phyloP scores from a whole-genome alignment of 768 basidiomycete genomes.

The Astraeus odoratus region DNA sequence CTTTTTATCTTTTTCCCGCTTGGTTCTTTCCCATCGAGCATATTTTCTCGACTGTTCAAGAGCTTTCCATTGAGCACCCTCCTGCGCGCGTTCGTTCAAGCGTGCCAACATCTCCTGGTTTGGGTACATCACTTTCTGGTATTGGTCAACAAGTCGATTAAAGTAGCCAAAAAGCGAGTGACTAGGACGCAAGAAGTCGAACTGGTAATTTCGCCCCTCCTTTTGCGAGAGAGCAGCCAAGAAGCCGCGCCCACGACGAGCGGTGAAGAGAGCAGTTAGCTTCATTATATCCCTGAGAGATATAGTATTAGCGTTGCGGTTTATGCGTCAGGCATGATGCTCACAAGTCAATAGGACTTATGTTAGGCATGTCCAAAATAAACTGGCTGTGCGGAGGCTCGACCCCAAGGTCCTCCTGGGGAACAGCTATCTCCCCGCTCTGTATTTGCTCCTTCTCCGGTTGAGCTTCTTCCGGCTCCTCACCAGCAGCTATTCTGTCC shows the following conservation, averaged over 20 bases:
- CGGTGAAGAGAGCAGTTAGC: slow-evolving; percentile 92
- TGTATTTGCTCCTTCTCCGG: slow-evolving; percentile 38
- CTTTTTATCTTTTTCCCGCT: slow-evolving; percentile 79
- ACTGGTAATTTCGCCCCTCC: slow-evolving; percentile 95
- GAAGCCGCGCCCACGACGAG: slow-evolving; percentile 83
- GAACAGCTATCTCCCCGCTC: slow-evolving; percentile 25
- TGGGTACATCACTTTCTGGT: slow-evolving; percentile 84
- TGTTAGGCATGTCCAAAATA: slow-evolving; percentile 77
- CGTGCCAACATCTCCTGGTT: slow-evolving; percentile 65
- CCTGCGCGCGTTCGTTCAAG: slow-evolving; percentile 61
- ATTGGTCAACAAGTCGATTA: slow-evolving; percentile 95
- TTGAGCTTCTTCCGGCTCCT: slow-evolving; percentile 54
- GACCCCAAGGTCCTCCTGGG: slow-evolving; percentile 54
- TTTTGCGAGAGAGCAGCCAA: slow-evolving; percentile 75
- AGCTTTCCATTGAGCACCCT: slow-evolving; percentile 67
- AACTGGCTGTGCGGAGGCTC: slow-evolving; percentile 82
- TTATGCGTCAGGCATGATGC: slow-evolving; percentile 27
- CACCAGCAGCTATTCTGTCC: slow-evolving; percentile 74
- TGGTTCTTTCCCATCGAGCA: slow-evolving; percentile 84
- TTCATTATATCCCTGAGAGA: slow-evolving; percentile 82
- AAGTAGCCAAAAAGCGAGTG: slow-evolving; percentile 97
- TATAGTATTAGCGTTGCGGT: slow-evolving; percentile 2
- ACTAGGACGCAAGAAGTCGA: slow-evolving; percentile 93
- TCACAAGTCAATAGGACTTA: slow-evolving; percentile 86
- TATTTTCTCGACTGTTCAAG: slow-evolving; percentile 70